Base-by-base conservation (phyloP, 2,329 filamentous ascomycete species). In the Neofusicoccum sp. region DNA sequence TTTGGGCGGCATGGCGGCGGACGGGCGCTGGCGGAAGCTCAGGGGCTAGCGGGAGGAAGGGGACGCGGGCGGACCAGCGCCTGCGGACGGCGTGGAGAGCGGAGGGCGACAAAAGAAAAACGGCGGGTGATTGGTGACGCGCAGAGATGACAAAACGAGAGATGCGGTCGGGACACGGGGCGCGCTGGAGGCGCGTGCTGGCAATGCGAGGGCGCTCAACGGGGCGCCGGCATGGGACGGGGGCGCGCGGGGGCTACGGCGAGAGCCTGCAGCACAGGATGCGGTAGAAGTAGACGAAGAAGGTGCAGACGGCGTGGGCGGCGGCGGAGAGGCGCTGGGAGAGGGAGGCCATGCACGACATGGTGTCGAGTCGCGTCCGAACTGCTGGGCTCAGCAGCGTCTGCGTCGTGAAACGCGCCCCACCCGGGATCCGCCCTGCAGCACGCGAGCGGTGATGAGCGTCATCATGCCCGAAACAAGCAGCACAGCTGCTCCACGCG, bases 231-330 rank as follows among this genome's bases (percentile, higher is more conserved):
- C 41, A 34, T 51, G 26, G 51, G 38, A 33, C 36, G 33, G 40
- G 30, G 12, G 14, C 16, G 33, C 11, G 43, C 11, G 43, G 31
- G n/a, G 14, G 33, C 12, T 14, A 26, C 5, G 24, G 11, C 6
- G 33, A 60, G 26, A 60, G 38, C 26, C 57, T 44, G 41, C 58
- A 60, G 58, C 47, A 54, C 38, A 60, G 58, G 48, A 60, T 60
- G 58, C 58, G 58, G 58, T 60, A 60, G 38, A 60, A 60, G 45
- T 44, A 51, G 58, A 53, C 28, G 12, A 60, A 34, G n/a, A 60
- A 60, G 48, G 58, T 44, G 31, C 36, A 30, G 38, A 56, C 28
- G 3, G 38, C 3, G 8, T 12, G 7, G 7, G 34, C n/a, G 30
- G 45, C 47, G 8, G 7, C 9, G 38, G 38, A 45, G 38, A n/a